Evolutionary conservation across 1,284 basidiomycete species (phyloP).

Genomic region (Puccinia horiana): DNA sequence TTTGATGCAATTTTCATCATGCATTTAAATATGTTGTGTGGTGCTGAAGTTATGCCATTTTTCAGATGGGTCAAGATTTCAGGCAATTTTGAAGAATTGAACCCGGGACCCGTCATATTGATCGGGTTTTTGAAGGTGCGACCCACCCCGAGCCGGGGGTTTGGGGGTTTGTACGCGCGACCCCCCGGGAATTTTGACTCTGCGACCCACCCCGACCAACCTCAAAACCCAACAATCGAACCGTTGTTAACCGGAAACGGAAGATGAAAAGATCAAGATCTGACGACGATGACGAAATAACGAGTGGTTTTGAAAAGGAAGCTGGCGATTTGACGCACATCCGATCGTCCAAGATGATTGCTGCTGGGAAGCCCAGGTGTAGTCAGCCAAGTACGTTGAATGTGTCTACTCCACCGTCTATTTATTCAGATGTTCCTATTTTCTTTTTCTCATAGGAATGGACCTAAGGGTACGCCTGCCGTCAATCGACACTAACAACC

Average conservation of each 20-base stretch:
- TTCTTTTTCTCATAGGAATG: not conserved
- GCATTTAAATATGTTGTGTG: no score
- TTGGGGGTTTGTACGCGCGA: no score
- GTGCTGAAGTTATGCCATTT: no score
- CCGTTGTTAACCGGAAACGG: not conserved
- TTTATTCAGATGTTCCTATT: not conserved
- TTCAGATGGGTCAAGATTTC: no score
- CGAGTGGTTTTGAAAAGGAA: constrained; percentile 4
- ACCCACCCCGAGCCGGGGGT: no score
- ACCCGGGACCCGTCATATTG: no score
- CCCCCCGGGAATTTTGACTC: no score
- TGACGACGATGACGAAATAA: constrained; percentile 29
- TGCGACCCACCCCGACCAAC: no score
- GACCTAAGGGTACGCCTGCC: not conserved
- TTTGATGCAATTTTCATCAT: no score
- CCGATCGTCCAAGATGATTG: constrained; percentile 10
- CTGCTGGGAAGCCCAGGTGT: constrained; percentile 27
- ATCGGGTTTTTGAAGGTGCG: no score
- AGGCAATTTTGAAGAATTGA: no score
- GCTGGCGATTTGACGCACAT: not conserved
- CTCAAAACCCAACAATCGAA: constrained; percentile 29
- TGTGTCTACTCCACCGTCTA: not conserved
- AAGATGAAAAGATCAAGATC: constrained; percentile 8
- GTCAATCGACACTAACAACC: not conserved
- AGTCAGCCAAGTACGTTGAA: constrained; percentile 23